A percentile compares a stretch with the other conserved stretches of the same genome.
phyloP scores from a whole-genome alignment of 495 filamentous ascomycete species.

The Neurospora sp. region DNA sequence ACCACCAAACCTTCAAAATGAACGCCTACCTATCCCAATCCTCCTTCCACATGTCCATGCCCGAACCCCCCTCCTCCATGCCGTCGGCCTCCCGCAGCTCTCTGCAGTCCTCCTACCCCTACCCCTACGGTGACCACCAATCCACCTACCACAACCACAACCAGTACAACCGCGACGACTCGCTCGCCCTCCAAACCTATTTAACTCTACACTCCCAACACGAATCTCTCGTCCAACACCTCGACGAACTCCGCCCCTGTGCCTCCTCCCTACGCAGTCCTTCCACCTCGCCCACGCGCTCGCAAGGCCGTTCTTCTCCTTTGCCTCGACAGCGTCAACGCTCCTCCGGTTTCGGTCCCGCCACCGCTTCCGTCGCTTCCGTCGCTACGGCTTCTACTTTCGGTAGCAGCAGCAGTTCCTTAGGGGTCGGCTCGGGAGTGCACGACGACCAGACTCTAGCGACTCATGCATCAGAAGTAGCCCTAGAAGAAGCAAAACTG shows the following conservation, averaged over 20 bases:
- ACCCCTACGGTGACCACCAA: not conserved
- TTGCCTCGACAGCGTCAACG: not conserved
- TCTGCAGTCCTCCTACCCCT: not conserved
- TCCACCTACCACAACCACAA: constrained; percentile 17
- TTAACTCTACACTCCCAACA: constrained; percentile 45
- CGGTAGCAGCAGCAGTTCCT: constrained; percentile 8
- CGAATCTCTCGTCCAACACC: constrained; percentile 39
- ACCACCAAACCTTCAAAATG: not conserved
- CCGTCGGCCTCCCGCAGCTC: not conserved
- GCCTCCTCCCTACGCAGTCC: constrained; percentile 21
- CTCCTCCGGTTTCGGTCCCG: constrained; percentile 4
- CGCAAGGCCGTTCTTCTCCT: constrained; percentile 8
- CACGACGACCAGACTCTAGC: constrained; percentile 22
- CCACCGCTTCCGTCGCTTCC: not conserved
- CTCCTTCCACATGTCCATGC: not conserved
- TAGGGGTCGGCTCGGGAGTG: not conserved
- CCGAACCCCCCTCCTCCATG: constrained; percentile 9
- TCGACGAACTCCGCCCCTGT: constrained; percentile 37
- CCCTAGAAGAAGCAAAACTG: constrained; percentile 41
- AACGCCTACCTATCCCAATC: not conserved
- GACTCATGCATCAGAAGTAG: constrained; percentile 29
- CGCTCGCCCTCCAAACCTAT: constrained; percentile 47
- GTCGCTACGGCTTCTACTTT: constrained; percentile 8
- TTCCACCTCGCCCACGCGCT: constrained; percentile 23
- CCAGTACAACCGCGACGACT: constrained; percentile 28